Conservation (phyloP, 352 stramenopile species). For the Peronospora destructor region DNA sequence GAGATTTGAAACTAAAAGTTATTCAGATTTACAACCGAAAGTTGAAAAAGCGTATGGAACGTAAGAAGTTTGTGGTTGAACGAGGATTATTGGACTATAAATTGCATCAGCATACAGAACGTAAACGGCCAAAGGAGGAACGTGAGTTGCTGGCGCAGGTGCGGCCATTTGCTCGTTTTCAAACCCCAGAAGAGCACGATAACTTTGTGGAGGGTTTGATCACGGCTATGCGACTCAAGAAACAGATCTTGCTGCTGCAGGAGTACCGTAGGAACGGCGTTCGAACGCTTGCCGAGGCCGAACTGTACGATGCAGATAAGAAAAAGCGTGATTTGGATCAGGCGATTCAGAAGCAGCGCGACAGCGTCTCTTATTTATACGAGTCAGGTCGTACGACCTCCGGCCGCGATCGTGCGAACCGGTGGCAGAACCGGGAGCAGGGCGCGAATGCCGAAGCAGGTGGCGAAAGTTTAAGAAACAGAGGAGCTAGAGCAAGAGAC, state of each 20-base stretch:
- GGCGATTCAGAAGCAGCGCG: constrained; percentile 79
- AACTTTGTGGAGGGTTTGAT: constrained; percentile 90
- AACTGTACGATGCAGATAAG: constrained; percentile 93
- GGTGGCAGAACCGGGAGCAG: constrained; percentile 57
- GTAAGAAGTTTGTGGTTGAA: constrained; percentile 90
- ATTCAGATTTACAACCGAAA: constrained; percentile 96
- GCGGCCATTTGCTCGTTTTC: constrained; percentile 93
- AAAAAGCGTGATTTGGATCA: constrained; percentile 89
- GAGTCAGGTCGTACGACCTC: constrained; percentile 54
- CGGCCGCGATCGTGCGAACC: constrained; percentile 59
- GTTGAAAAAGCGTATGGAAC: constrained; percentile 88
- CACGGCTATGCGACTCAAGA: constrained; percentile 86
- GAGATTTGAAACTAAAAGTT: constrained; percentile 93
- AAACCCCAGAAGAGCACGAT: constrained; percentile 90
- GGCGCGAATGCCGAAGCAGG: constrained; percentile 25
- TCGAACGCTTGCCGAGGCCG: constrained; percentile 88
- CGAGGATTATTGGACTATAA: constrained; percentile 91
- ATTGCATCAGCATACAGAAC: constrained; percentile 87
- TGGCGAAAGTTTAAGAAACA: constrained; percentile 30
- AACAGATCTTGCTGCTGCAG: constrained; percentile 94
- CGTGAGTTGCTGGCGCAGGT: constrained; percentile 91
- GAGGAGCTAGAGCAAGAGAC: constrained; percentile 11
- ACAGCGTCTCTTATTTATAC: constrained; percentile 84
- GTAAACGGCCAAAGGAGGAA: constrained; percentile 90
- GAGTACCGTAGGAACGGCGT: constrained; percentile 94